Evolutionary conservation across 2,329 filamentous ascomycete species (phyloP).

Genomic region (Didymosphaeria variabile): DNA sequence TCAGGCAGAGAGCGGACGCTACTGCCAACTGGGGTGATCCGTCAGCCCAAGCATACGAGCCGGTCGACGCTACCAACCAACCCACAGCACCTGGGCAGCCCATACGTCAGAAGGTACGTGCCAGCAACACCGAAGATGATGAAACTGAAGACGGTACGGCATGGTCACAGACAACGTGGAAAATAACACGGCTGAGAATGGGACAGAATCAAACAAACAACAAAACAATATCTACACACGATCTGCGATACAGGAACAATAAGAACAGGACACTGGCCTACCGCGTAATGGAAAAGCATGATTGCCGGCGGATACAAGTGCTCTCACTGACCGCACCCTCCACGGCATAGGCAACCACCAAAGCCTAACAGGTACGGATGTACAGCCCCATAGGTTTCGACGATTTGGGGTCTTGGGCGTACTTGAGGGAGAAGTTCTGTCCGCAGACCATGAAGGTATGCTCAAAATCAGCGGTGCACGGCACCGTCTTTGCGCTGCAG

Average conservation of each 20-base stretch:
- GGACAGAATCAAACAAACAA: not conserved
- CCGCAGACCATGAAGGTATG: constrained; percentile 62
- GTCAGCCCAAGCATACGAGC: not conserved
- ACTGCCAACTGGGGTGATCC: not conserved
- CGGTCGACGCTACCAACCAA: not conserved
- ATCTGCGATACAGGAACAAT: not conserved
- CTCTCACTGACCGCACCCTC: not conserved
- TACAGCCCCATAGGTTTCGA: constrained; percentile 51
- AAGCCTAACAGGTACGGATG: constrained; percentile 21
- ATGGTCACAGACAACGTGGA: not conserved
- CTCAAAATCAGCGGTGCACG: constrained; percentile 61
- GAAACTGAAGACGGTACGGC: not conserved
- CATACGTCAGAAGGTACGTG: not conserved
- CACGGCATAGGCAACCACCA: not conserved
- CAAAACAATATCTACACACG: not conserved
- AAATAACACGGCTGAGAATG: not conserved
- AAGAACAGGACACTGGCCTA: not conserved
- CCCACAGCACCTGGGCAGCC: not conserved
- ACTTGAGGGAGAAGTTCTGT: constrained; percentile 62
- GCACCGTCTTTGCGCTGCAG: constrained; percentile 62
- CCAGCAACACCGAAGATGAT: not conserved
- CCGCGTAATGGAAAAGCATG: not conserved
- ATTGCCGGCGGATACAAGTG: not conserved
- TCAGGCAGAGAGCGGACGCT: not conserved
- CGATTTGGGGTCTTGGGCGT: constrained; percentile 70